Conservation (phyloP, 768 basidiomycete species). For the Phaffia australis region DNA sequence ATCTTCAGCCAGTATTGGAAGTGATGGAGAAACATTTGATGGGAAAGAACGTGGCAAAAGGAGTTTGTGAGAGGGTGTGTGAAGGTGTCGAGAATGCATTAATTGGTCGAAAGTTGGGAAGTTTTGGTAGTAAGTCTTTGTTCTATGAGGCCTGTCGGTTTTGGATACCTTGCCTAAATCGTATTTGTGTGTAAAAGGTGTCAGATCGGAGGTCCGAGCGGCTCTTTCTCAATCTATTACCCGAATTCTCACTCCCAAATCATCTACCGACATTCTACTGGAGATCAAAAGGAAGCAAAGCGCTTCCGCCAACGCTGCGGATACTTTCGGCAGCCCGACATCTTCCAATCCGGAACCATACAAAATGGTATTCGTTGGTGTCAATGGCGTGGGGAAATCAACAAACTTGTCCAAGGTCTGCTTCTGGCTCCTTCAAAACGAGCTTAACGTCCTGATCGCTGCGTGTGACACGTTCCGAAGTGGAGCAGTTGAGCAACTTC, state of each 20-base stretch:
- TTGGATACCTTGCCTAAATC: not conserved
- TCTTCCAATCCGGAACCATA: slow-evolving; percentile 55
- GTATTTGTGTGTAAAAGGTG: slow-evolving; percentile 46
- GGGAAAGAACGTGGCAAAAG: slow-evolving; percentile 96
- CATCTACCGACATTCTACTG: slow-evolving; percentile 87
- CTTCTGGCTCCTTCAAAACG: slow-evolving; percentile 98
- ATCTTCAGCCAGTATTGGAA: slow-evolving; percentile 74
- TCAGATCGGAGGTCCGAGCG: slow-evolving; percentile 67
- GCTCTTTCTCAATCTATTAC: slow-evolving; percentile 81
- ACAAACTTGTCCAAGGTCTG: slow-evolving; percentile 97
- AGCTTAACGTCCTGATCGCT: slow-evolving; percentile 82
- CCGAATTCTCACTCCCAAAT: slow-evolving; percentile 87
- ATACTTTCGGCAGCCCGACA: slow-evolving; percentile 43
- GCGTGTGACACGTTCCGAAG: slow-evolving; percentile 98
- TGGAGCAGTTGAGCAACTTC: slow-evolving; percentile 93
- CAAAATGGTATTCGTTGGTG: slow-evolving; percentile 90
- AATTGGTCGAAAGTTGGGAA: slow-evolving; percentile 79
- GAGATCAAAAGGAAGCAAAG: slow-evolving; percentile 72
- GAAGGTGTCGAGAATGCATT: slow-evolving; percentile 84
- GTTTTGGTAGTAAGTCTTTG: slow-evolving; percentile 63
- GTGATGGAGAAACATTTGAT: slow-evolving; percentile 97
- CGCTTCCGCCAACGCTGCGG: slow-evolving; percentile 46
- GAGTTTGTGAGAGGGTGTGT: slow-evolving; percentile 87
- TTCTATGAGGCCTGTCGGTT: not conserved
- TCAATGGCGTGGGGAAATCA: slow-evolving; percentile 97